Evolutionary conservation across 768 basidiomycete genomes (phyloP).

Genomic region (Termitomyces heimii): DNA sequence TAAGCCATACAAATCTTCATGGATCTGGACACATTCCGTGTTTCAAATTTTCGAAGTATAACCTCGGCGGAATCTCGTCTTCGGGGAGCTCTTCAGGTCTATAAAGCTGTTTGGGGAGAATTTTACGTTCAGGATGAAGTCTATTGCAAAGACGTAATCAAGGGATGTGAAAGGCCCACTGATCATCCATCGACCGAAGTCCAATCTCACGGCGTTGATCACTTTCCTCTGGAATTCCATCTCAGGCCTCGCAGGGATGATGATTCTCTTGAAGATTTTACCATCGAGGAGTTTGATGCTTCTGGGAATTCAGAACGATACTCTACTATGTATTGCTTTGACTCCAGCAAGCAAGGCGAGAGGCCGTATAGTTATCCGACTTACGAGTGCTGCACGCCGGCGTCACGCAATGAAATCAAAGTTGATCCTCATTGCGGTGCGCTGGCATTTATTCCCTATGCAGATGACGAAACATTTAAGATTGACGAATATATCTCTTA

Average conservation of each 20-base stretch:
- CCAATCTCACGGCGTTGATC: neutral
- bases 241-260: neutral
- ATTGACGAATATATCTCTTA: slow-evolving; percentile 17
- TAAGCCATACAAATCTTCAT: slow-evolving; percentile 7
- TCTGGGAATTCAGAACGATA: slow-evolving; percentile 6
- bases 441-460: slow-evolving; percentile 36
- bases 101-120: slow-evolving; percentile 33
- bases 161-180: slow-evolving; percentile 6
- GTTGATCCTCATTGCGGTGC: neutral
- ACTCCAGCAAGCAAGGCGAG: neutral
- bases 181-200: neutral
- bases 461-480: slow-evolving; percentile 38
- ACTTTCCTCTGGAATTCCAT: slow-evolving; percentile 1
- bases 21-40: slow-evolving; percentile 3
- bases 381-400: slow-evolving; percentile 45
- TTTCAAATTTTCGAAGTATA: neutral
- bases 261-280: slow-evolving; percentile 6
- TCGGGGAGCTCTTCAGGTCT: slow-evolving; percentile 22
- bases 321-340: slow-evolving; percentile 7
- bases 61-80: neutral
- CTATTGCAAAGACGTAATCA: slow-evolving; percentile 16
- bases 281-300: slow-evolving; percentile 11
- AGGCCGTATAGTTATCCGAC: slow-evolving; percentile 14
- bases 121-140: slow-evolving; percentile 41
- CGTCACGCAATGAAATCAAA: slow-evolving; percentile 23